These are phyloP conservation scores for Xylaria nigripes DNA, from an alignment of 495 filamentous ascomycete species.

Conservation along the genomic window DNA sequence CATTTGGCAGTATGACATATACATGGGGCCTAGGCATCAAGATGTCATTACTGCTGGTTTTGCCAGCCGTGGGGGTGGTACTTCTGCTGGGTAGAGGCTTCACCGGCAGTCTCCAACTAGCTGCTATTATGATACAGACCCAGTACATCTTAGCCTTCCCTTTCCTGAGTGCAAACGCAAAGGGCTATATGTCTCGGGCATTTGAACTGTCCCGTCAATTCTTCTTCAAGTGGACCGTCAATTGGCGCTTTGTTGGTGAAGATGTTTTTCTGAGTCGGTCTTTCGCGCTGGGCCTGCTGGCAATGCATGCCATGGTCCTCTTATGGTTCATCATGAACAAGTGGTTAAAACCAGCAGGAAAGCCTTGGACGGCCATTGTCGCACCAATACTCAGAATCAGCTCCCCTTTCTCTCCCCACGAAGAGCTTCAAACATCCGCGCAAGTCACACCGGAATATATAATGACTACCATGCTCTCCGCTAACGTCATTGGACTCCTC, in stretches of 20 bases:
- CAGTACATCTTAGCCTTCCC: conserved; percentile 71
- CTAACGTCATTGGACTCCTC: conserved; percentile 76
- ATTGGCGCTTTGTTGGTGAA: conserved; percentile 90
- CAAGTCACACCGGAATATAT: conserved; percentile 66
- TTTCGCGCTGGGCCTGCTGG: conserved; percentile 63
- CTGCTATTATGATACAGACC: conserved; percentile 59
- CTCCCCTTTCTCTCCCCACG: conserved; percentile 43
- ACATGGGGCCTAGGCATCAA: conserved; percentile 78
- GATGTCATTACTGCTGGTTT: conserved; percentile 78
- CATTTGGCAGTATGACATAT: conserved; percentile 61
- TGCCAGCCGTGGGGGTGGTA: conserved; percentile 69
- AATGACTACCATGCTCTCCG: conserved; percentile 67
- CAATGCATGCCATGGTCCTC: conserved; percentile 59
- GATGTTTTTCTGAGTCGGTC: conserved; percentile 66
- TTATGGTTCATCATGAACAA: conserved; percentile 47
- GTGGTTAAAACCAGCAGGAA: conserved; percentile 42
- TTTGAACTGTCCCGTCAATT: conserved; percentile 89
- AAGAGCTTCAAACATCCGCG: conserved; percentile 46
- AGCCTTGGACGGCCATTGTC: conserved; percentile 39
- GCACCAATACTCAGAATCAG: conserved; percentile 44
- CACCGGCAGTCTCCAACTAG: conserved; percentile 54
- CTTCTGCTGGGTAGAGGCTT: conserved; percentile 63
- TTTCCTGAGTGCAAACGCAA: conserved; percentile 60
- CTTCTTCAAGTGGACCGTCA: conserved; percentile 96
- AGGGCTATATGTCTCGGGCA: conserved; percentile 66